Evolutionary conservation across 192 early-diverging fungal genomes (phyloP), one percentile per base, ranked within the genome.

Genomic region (Rhizophagus clarus): DNA sequence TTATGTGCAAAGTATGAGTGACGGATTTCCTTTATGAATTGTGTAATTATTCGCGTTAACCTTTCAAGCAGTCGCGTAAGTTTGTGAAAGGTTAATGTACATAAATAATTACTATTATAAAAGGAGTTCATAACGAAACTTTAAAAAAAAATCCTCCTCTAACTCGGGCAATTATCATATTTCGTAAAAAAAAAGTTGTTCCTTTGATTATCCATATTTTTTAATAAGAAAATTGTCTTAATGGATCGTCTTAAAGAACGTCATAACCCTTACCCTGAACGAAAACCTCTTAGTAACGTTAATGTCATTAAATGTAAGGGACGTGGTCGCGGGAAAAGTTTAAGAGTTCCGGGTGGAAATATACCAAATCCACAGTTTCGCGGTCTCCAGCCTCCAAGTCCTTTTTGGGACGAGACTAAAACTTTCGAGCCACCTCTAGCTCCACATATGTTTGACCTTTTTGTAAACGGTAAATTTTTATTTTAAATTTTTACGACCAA

Each of bases 41-140:
- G 51, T 56, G 51, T 56, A 56, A 56, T 56, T 56, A 56, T 56
- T 56, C 51, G 51, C 51, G 51, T 56, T 56, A 56, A 56, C 51
- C 51, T 56, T 45, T 45, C 42, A 45, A 45, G 42, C 42, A 45
- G 42, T 45, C 51, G 51, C 51, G 51, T 56, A 56, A 56, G 51
- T 22, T 56, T 56, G 51, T 56, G 51, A 4, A 56, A 56, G 51
- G 51, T 56, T 56, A 56, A 56, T 56, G 51, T 7, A 22, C 17
- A 51, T 51, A 51, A 51, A 51, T 51, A 51, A 51, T 51, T 51
- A 14, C 17, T 22, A 17, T 22, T 56, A 56, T 56, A 56, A 56
- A 56, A 56, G 49, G 17, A 56, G 49, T 20, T 56, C 17, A 20
- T 20, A 56, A 56, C 51, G 51, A 56, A 56, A 56, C 51, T 56